A percentile compares a stretch with the other conserved stretches of the same genome.
phyloP scores from a whole-genome alignment of 257 asterid species.

The Plantago major region DNA sequence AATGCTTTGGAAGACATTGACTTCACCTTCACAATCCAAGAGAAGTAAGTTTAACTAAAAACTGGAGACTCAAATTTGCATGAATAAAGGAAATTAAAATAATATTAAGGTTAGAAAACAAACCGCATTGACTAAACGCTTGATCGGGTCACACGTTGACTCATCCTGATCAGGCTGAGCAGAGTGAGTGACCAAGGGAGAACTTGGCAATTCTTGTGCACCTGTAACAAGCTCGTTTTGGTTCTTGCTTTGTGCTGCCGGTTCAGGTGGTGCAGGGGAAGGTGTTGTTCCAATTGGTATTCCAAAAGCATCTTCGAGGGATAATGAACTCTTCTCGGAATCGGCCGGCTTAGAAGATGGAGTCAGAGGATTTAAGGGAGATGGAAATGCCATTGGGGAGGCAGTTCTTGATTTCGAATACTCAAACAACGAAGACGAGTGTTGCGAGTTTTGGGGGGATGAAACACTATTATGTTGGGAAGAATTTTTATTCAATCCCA shows the following conservation, averaged over 20 bases:
- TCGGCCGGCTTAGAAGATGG: constrained; percentile 36
- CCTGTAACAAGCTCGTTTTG: constrained; percentile 18
- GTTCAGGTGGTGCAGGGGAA: constrained; percentile 19
- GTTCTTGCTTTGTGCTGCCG: constrained; percentile 15
- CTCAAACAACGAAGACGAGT: constrained; percentile 29
- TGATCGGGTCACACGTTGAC: constrained; percentile 16
- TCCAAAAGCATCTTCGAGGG: constrained; percentile 26
- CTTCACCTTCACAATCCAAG: constrained; percentile 37
- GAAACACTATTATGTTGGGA: constrained; percentile 24
- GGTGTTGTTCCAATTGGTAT: constrained; percentile 6
- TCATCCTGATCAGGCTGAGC: constrained; percentile 19
- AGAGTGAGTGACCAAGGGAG: constrained; percentile 30
- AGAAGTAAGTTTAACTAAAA: neutral
- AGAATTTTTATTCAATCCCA: constrained; percentile 26
- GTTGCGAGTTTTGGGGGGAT: constrained; percentile 19
- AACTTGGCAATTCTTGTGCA: constrained; percentile 12
- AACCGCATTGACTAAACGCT: constrained; percentile 41
- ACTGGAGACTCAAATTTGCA: neutral
- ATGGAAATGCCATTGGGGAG: constrained; percentile 35
- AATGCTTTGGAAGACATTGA: constrained; percentile 30
- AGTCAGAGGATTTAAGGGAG: constrained; percentile 45
- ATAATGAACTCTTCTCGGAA: constrained; percentile 27
- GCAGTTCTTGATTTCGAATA: constrained; percentile 24
- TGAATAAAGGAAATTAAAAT: no score
- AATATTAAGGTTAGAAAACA: constrained; percentile 20